Conservation (phyloP, 805 yeast species). For the Isabelozyma gotoi region DNA sequence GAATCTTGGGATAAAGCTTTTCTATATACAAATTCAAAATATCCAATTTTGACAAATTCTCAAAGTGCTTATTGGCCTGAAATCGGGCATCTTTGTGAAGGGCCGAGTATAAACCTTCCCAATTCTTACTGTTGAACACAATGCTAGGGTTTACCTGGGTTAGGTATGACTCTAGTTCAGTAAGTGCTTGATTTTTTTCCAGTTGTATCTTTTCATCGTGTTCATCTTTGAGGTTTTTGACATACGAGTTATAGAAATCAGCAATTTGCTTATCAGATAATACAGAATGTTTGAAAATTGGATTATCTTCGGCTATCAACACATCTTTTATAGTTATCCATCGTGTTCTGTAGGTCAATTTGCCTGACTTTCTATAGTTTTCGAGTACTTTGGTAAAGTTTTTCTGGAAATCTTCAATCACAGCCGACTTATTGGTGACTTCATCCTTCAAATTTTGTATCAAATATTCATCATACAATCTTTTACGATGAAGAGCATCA, state of each 20-base stretch:
- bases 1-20: slow-evolving; percentile 28
- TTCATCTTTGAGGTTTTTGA: slow-evolving; percentile 34
- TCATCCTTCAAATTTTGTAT: slow-evolving; percentile 44
- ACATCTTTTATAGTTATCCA: slow-evolving; percentile 59
- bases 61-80: slow-evolving; percentile 58
- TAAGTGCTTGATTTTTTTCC: slow-evolving; percentile 47
- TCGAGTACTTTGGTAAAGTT: slow-evolving; percentile 52
- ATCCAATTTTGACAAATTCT: slow-evolving; percentile 55
- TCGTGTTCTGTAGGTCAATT: slow-evolving; percentile 55
- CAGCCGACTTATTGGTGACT: slow-evolving; percentile 49
- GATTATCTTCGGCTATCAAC: slow-evolving; percentile 58
- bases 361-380: slow-evolving; percentile 25
- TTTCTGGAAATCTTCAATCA: slow-evolving; percentile 53
- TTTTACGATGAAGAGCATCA: slow-evolving; percentile 60
- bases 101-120: slow-evolving; percentile 37
- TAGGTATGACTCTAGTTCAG: slow-evolving; percentile 54
- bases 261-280: slow-evolving; percentile 58
- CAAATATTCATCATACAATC: slow-evolving; percentile 64
- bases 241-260: slow-evolving; percentile 53
- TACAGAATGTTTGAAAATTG: slow-evolving; percentile 60
- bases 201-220: slow-evolving; percentile 20
- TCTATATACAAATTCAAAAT: slow-evolving; percentile 52
- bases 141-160: slow-evolving; percentile 29
- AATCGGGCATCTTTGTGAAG: slow-evolving; percentile 50
- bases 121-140: slow-evolving; percentile 25